Conservation (phyloP, 768 basidiomycete species). For the Rhizopogon salebrosus region DNA sequence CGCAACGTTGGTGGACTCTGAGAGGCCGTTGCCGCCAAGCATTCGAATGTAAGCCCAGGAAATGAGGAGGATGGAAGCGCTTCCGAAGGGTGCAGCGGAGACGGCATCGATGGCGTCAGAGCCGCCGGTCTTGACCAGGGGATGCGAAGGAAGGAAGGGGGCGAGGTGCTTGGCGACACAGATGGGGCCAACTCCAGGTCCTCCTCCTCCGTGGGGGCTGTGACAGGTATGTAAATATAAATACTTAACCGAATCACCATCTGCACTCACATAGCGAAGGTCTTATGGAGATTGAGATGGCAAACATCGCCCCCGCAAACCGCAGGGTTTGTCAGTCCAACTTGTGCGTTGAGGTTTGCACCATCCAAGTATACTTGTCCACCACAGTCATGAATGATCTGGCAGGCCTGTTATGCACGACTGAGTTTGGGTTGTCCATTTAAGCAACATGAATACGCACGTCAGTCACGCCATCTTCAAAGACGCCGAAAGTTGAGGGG, state of each 20-base stretch:
- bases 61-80: constrained; percentile 91
- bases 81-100: constrained; percentile 89
- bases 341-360: constrained; percentile 92
- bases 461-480: constrained; percentile 84
- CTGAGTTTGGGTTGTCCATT: neutral
- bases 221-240: neutral
- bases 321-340: constrained; percentile 89
- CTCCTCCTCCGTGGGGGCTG: constrained; percentile 95
- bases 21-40: constrained; percentile 92
- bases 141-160: constrained; percentile 91
- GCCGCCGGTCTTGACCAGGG: constrained; percentile 61
- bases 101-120: constrained; percentile 80
- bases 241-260: neutral
- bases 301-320: constrained; percentile 98
- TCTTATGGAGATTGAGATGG: constrained; percentile 98
- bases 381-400: constrained; percentile 90
- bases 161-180: constrained; percentile 91
- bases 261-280: constrained; percentile 79
- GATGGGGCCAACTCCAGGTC: constrained; percentile 95
- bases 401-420: constrained; percentile 57
- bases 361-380: constrained; percentile 97
- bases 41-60: constrained; percentile 99
- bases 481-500: constrained; percentile 96
- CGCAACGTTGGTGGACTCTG: constrained; percentile 80
- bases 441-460: constrained; percentile 27